Percentiles rank a stretch among this genome's conserved stretches.
Evolutionary conservation across 2,329 filamentous ascomycete genomes (phyloP).

Genomic region (Corynespora cassiicola): DNA sequence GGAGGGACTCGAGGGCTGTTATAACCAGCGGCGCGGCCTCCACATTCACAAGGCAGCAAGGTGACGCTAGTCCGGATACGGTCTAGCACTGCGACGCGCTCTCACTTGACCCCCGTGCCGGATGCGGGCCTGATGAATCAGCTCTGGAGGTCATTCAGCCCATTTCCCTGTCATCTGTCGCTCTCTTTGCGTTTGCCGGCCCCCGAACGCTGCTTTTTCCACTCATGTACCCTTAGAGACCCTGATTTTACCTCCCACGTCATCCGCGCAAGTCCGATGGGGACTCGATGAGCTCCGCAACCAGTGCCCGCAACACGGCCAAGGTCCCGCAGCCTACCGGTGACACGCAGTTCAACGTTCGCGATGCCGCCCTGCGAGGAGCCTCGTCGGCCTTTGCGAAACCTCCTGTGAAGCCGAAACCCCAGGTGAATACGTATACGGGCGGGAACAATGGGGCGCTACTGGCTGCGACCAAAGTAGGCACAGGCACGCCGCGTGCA

Average conservation of each 20-base stretch:
- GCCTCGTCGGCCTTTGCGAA: conserved; percentile 57
- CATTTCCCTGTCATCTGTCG: conserved; percentile 20
- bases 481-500: conserved; percentile 30
- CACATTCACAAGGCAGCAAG: conserved; percentile 7
- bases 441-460: conserved; percentile 51
- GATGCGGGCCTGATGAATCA: conserved; percentile 1
- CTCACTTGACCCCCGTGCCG: conserved; percentile 9
- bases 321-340: conserved; percentile 36
- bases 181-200: conserved; percentile 7
- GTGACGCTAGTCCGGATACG: too few relatives aligned
- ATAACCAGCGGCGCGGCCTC: too few relatives aligned
- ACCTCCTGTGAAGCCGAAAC: conserved; percentile 49
- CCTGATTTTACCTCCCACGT: conserved; percentile 11
- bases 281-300: conserved; percentile 43
- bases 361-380: conserved; percentile 56
- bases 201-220: conserved; percentile 11
- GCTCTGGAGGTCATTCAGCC: too few relatives aligned
- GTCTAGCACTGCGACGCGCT: too few relatives aligned
- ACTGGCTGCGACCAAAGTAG: conserved; percentile 53
- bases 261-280: conserved; percentile 38
- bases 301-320: conserved; percentile 31
- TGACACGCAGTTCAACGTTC: conserved; percentile 45
- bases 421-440: conserved; percentile 46
- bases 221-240: conserved; percentile 8
- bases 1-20: too few relatives aligned